A percentile compares a stretch with the other conserved stretches of the same genome.
These are phyloP conservation scores for Thinopyrum elongatum DNA, from an alignment of 176 grass and related monocot genomes.

Conservation along the genomic window DNA sequence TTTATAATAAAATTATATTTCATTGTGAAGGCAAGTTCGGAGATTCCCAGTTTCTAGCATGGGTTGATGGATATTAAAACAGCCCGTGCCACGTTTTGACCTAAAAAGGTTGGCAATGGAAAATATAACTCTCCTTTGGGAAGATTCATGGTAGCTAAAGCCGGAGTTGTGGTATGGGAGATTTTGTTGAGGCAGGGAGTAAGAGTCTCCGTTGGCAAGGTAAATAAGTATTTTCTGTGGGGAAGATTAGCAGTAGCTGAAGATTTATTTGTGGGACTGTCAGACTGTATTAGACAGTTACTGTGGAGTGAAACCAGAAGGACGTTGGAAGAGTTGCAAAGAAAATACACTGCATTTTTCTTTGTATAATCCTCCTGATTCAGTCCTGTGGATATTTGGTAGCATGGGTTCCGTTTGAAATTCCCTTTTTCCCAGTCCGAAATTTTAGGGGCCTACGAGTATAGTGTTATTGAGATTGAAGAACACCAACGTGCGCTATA, in stretches of 20 bases:
- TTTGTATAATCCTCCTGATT: no score
- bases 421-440: no score
- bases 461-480: no score
- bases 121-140: background rate
- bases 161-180: no score
- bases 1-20: background rate
- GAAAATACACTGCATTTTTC: no score
- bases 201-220: background rate
- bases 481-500: no score
- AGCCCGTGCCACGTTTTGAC: background rate
- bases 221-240: background rate
- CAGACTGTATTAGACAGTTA: background rate
- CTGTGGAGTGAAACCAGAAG: background rate
- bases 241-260: background rate
- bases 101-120: background rate
- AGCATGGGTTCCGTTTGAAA: no score
- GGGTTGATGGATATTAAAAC: background rate
- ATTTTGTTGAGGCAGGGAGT: background rate
- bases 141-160: background rate
- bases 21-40: background rate
- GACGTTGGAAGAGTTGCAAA: no score
- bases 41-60: background rate
- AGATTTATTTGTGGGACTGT: background rate
- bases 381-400: no score
- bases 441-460: no score